These are phyloP conservation scores for Teratosphaeriaceae sp. DNA, from an alignment of 2,329 filamentous ascomycete genomes.

Conservation along the genomic window DNA sequence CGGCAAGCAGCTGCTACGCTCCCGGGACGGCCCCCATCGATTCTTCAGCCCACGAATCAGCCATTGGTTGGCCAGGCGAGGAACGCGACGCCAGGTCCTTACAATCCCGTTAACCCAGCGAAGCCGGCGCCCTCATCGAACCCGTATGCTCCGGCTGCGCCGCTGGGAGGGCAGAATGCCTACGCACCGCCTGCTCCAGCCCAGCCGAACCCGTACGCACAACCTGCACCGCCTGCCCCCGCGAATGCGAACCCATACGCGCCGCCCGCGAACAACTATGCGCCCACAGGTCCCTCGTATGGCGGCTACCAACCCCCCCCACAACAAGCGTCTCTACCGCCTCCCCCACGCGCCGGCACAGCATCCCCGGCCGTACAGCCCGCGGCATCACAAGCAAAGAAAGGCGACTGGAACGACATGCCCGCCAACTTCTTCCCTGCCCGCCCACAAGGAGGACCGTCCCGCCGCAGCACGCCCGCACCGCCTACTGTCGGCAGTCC, in stretches of 20 bases:
- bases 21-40: conserved; percentile 22
- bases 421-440: conserved; percentile 70
- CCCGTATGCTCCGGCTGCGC: conserved; percentile 44
- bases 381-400: conserved; percentile 60
- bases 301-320: conserved; percentile 39
- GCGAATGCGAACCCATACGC: too few relatives aligned
- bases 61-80: conserved; percentile 29
- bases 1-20: conserved; percentile 29
- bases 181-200: conserved; percentile 26
- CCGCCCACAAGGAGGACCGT: conserved; percentile 48
- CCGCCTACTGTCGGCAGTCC: conserved; percentile 63
- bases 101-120: too few relatives aligned
- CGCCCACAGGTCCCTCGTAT: too few relatives aligned
- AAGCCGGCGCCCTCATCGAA: too few relatives aligned
- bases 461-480: conserved; percentile 68
- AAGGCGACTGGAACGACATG: conserved; percentile 89
- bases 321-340: conserved; percentile 43
- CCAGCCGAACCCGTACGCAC: too few relatives aligned
- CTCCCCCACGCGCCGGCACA: conserved; percentile 59
- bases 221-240: too few relatives aligned
- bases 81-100: conserved; percentile 28
- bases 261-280: too few relatives aligned
- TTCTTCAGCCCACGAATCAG: conserved; percentile 38
- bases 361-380: conserved; percentile 61
- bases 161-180: too few relatives aligned